Evolutionary conservation across 805 yeast genomes (phyloP).

Genomic region (Kodamaea lidongshanica): DNA sequence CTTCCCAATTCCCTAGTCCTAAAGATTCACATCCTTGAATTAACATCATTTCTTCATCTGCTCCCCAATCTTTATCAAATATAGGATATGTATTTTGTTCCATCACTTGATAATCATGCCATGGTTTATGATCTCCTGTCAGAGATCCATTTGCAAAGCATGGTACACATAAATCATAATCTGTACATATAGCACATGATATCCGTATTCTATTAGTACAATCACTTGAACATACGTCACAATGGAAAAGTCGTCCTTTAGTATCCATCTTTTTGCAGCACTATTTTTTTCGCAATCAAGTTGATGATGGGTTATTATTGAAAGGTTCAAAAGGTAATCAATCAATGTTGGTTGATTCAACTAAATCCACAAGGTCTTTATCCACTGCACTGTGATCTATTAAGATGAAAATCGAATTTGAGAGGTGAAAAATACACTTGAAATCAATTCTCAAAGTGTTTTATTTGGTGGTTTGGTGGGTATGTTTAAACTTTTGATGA

Average conservation of each 20-base stretch:
- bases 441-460: too few species aligned
- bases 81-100: slow-evolving; percentile 96
- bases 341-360: too few species aligned
- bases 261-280: slow-evolving; percentile 31
- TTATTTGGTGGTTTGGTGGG: too few species aligned
- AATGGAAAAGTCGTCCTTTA: slow-evolving; percentile 54
- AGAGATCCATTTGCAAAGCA: slow-evolving; percentile 83
- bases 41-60: slow-evolving; percentile 87
- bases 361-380: too few species aligned
- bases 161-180: slow-evolving; percentile 96
- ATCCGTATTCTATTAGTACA: slow-evolving; percentile 89
- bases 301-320: slow-evolving; percentile 4
- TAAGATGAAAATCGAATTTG: too few species aligned
- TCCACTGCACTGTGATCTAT: too few species aligned
- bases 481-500: too few species aligned
- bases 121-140: slow-evolving; percentile 85
- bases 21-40: slow-evolving; percentile 87
- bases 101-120: slow-evolving; percentile 84
- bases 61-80: slow-evolving; percentile 91
- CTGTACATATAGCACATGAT: slow-evolving; percentile 86
- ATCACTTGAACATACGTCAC: slow-evolving; percentile 96
- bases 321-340: too few species aligned
- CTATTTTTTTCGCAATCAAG: neutral
- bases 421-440: too few species aligned
- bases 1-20: slow-evolving; percentile 98